Evolutionary conservation across 129 eudicot species (phyloP), one percentile per base, ranked within the genome.

Genomic region (Lactuca saligna): DNA sequence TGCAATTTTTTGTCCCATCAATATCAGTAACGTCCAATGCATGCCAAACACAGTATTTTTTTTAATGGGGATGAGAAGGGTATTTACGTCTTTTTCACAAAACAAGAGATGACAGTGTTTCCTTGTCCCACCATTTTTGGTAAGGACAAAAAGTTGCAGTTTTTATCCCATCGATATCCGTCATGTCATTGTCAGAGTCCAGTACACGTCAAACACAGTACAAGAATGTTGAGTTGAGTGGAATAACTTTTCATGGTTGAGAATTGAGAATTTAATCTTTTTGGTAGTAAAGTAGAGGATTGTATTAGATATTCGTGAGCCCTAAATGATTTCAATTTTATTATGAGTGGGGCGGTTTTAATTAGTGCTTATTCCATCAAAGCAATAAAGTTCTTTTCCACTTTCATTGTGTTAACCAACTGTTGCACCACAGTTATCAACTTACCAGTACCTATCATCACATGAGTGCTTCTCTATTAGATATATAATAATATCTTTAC

Each of bases 361-460:
- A 32, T 50, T 75, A 58, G 79, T 66, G 74, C 74, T 66, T 75
- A 66, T 66, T 75, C 74, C 60, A 66, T 75, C 68, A 75, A 46
- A 75, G 58, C 69, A 75, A 67, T 75, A 75, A 75, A 75, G 79
- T 67, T 75, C 34, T 46, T 66, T 66, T 57, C 74, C 79, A 75
- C 79, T 75, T 75, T 31, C 61, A 75, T 51, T 58, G 12, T 66
- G 63, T 71, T 10, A 58, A 57, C 58, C 75, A 76, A 76, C 80
- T 76, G 65, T 76, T 76, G 16, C 16, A 61, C 59, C 75, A 76
- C 75, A 69, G 70, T 76, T 61, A 31, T 72, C 42, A 35, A 72
- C 51, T 60, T 72, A 71, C 69, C 6, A 12, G 54, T 71, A 68
- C 63, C 64, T 76, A 15, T 76, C 39, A 61, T 25, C 29, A 25